These are phyloP conservation scores for Aureobasidium sp. DNA, from an alignment of 2,329 filamentous ascomycete species.

Conservation along the genomic window DNA sequence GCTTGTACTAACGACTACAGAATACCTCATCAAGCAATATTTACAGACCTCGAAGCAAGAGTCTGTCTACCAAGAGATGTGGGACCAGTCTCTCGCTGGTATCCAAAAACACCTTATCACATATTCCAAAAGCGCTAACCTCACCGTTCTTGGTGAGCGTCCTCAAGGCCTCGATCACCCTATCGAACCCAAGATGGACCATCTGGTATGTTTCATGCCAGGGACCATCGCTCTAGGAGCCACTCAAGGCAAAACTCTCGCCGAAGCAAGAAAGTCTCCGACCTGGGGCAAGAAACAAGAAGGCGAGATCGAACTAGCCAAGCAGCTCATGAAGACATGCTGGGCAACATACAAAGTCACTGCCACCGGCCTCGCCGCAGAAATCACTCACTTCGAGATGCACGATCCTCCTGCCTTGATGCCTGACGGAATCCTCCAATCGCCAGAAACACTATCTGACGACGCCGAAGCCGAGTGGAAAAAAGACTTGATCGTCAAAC, in stretches of 20 bases:
- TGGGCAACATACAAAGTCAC: conserved; percentile 98
- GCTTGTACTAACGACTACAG: conserved; percentile 39
- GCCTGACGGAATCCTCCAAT: conserved; percentile 51
- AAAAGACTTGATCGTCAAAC: conserved; percentile 81
- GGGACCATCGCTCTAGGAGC: conserved; percentile 93
- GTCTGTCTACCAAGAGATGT: conserved; percentile 89
- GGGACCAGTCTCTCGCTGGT: conserved; percentile 85
- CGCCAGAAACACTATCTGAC: conserved; percentile 47
- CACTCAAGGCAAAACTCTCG: conserved; percentile 80
- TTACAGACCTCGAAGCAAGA: conserved; percentile 92
- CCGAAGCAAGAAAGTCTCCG: conserved; percentile 75
- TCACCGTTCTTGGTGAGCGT: conserved; percentile 92
- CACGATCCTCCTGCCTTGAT: conserved; percentile 72
- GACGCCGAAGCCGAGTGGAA: conserved; percentile 71
- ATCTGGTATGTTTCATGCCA: conserved; percentile 97
- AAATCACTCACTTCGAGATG: conserved; percentile 93
- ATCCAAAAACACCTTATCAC: conserved; percentile 94
- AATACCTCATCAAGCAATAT: conserved; percentile 99
- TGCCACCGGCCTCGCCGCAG: conserved; percentile 89
- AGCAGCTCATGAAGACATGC: conserved; percentile 95
- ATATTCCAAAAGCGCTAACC: conserved; percentile 81
- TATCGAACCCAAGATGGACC: conserved; percentile 95
- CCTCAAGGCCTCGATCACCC: conserved; percentile 73
- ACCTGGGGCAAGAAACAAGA: conserved; percentile 83
- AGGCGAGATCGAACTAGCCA: conserved; percentile 86